Percentiles rank a stretch among this genome's conserved stretches.
Conservation (phyloP, 176 grass and related monocot species). For the Melocanna baccifera region DNA sequence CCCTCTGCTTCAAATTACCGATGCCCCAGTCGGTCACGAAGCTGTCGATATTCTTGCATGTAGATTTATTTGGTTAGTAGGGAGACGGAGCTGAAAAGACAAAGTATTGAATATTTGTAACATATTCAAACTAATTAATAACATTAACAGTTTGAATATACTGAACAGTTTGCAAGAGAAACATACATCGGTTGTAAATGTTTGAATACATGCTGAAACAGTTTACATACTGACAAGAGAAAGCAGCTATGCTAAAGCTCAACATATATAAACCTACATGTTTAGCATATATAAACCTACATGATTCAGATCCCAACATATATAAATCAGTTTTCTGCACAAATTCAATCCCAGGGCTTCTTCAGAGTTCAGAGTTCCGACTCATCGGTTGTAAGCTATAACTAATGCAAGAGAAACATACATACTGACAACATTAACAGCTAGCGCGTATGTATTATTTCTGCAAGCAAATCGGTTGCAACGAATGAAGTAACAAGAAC, state of each 20-base stretch:
- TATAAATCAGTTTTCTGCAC: background rate
- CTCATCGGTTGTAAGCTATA: background rate
- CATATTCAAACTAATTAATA: too few relatives aligned
- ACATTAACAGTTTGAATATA: too few relatives aligned
- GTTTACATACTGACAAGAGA: too few relatives aligned
- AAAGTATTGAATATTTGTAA: too few relatives aligned
- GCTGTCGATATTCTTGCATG: conserved; percentile 76
- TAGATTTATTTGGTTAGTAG: conserved; percentile 18
- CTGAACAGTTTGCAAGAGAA: too few relatives aligned
- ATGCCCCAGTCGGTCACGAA: conserved; percentile 77
- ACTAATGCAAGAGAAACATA: background rate
- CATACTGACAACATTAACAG: background rate
- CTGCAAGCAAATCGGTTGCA: conserved; percentile 1
- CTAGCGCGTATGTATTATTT: background rate
- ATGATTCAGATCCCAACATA: too few relatives aligned
- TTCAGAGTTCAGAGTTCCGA: background rate
- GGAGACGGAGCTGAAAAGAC: background rate
- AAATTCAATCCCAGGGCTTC: background rate
- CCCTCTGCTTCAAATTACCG: conserved; percentile 62
- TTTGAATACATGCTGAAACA: too few relatives aligned
- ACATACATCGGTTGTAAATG: too few relatives aligned
- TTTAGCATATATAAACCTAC: too few relatives aligned
- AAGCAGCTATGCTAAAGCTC: too few relatives aligned
- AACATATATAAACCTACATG: too few relatives aligned
- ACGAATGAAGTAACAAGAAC: background rate